Evolutionary conservation across 768 basidiomycete species (phyloP).

Genomic region (Hericium erinaceus): DNA sequence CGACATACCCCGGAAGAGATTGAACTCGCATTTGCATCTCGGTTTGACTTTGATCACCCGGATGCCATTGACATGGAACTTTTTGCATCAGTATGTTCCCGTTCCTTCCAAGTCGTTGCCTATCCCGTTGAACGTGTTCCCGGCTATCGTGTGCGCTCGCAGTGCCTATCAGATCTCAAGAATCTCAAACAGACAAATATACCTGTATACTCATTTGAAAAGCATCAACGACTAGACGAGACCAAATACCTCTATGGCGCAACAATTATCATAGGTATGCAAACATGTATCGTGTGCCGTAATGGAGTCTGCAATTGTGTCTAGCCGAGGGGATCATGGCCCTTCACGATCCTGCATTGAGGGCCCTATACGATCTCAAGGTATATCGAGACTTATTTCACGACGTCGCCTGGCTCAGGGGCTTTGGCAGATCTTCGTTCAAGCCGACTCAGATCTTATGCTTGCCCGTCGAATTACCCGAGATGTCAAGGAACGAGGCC

Average conservation of each 20-base stretch:
- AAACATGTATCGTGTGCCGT: neutral
- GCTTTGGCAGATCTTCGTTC: conserved; percentile 62
- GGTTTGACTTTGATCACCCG: conserved; percentile 86
- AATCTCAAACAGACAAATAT: conserved; percentile 78
- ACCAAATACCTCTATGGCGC: conserved; percentile 90
- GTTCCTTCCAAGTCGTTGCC: neutral
- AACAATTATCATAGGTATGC: conserved; percentile 74
- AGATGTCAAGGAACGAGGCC: conserved; percentile 81
- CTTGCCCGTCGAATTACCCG: conserved; percentile 84
- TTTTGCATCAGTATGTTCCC: conserved; percentile 59
- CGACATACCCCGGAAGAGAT: conserved; percentile 71
- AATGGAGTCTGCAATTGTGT: neutral
- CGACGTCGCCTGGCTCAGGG: neutral
- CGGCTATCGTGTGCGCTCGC: neutral
- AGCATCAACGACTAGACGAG: conserved; percentile 76
- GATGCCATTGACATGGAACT: conserved; percentile 86
- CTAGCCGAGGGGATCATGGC: conserved; percentile 89
- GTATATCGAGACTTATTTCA: conserved; percentile 25
- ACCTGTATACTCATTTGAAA: conserved; percentile 88
- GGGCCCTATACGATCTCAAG: conserved; percentile 88
- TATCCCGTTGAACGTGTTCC: neutral
- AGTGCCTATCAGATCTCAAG: conserved; percentile 86
- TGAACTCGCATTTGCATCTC: conserved; percentile 70
- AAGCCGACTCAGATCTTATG: conserved; percentile 96
- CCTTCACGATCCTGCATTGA: conserved; percentile 67